Base-by-base conservation (phyloP, 1,284 basidiomycete genomes). In the Microbotryum saponariae region DNA sequence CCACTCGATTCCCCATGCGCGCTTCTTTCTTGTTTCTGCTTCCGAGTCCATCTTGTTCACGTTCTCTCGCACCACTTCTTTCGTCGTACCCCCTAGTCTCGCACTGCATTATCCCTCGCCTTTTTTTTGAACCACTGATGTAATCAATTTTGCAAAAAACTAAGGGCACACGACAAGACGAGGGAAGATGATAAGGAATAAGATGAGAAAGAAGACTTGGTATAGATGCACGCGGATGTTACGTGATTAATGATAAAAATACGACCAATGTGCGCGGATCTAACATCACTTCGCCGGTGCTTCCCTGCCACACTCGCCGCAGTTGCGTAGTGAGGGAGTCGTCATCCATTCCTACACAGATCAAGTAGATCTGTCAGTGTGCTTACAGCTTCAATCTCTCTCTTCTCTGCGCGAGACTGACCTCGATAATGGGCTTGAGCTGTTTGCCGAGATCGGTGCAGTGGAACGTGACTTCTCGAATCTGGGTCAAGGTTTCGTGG, bases 371-470 rank as follows among this genome's bases (percentile, higher is more conserved):
- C 0, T 6, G 31, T 60, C 42, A 50, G 56, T 50, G 48, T 53
- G n/a, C 27, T 27, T 27, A 27, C 27, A 9, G 2, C 44, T 27
- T 20, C 42, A 33, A 23, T 0, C 42, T 27, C 12, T 21, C 21
- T 0, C 27, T 21, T 6, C 20, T n/a, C 9, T 37, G 31, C 8
- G 45, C 23, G 8, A 25, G 42, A 56, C 66, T 37, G 3, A 70
- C 70, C 67, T 88, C 80, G 65, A 98, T 97, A 59, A 93, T 80
- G 0, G 91, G 89, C 78, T 96, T 96, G 65, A 97, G 81, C 77
- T 97, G 92, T 6, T 88, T 88, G 51, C 92, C 93, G 44, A 98
- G 82, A 74, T 97, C 90, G 0, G 86, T 87, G 71, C 89, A 89
- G 74, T 93, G 88, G 76, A 97, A 92, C 2, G 82, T 78, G 60